A percentile compares a stretch with the other conserved stretches of the same genome.
Conservation (phyloP, 495 filamentous ascomycete genomes). For the Penicillium bovifimosum region DNA sequence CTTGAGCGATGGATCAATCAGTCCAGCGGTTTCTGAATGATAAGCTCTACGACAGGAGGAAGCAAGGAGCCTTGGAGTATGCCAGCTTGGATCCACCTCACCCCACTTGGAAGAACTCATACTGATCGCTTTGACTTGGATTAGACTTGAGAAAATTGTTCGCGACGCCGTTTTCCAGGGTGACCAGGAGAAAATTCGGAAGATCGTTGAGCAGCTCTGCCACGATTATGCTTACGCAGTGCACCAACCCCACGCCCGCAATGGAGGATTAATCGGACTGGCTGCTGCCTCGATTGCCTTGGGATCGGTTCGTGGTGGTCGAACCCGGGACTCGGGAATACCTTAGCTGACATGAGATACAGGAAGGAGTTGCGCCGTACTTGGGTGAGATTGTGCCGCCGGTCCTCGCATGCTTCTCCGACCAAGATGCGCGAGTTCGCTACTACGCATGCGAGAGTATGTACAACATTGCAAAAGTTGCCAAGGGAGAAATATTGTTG, state of each 20-base stretch:
- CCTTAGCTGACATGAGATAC: slow-evolving; percentile 20
- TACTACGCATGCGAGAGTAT: slow-evolving; percentile 99
- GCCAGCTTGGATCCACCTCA: slow-evolving; percentile 23
- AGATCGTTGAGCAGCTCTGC: slow-evolving; percentile 91
- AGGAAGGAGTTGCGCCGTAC: slow-evolving; percentile 86
- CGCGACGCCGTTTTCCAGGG: slow-evolving; percentile 72
- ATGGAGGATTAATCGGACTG: slow-evolving; percentile 93
- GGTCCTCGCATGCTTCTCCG: slow-evolving; percentile 95
- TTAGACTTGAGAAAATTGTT: slow-evolving; percentile 83
- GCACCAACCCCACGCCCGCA: slow-evolving; percentile 93
- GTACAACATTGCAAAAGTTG: slow-evolving; percentile 99
- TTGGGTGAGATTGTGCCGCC: slow-evolving; percentile 91
- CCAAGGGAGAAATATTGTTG: slow-evolving; percentile 91
- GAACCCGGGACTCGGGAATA: neutral
- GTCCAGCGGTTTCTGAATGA: slow-evolving; percentile 91
- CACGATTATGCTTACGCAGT: slow-evolving; percentile 97
- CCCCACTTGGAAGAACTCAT: neutral
- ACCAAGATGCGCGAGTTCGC: slow-evolving; percentile 95
- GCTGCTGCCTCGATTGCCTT: slow-evolving; percentile 95
- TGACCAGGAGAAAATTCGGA: slow-evolving; percentile 71
- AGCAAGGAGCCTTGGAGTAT: slow-evolving; percentile 94
- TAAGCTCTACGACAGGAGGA: slow-evolving; percentile 97
- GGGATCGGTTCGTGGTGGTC: slow-evolving; percentile 63
- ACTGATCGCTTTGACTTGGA: slow-evolving; percentile 6
- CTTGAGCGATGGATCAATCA: slow-evolving; percentile 70